phyloP scores from a whole-genome alignment of 2,329 filamentous ascomycete species.

The Pyrenophora seminiperda region DNA sequence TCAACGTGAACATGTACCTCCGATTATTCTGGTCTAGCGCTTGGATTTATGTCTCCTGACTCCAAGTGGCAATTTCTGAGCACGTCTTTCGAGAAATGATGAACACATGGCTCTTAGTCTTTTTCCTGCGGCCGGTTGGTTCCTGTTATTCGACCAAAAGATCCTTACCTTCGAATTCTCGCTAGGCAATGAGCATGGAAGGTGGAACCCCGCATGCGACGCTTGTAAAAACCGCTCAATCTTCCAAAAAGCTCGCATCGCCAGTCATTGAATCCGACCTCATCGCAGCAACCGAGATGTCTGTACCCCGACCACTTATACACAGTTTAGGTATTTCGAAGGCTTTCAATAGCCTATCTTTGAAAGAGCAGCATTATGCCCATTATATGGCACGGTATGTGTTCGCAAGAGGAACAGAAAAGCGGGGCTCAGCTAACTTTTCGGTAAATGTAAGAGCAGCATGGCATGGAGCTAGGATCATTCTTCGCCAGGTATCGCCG shows the following conservation, averaged over 20 bases:
- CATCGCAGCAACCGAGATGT: slow-evolving; percentile 1
- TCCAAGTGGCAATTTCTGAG: too few species aligned
- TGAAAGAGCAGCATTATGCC: background rate
- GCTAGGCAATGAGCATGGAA: slow-evolving; percentile 1
- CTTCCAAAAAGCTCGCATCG: slow-evolving; percentile 1
- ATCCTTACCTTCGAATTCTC: background rate
- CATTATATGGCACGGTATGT: slow-evolving; percentile 1
- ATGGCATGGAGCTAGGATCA: background rate
- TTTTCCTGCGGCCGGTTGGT: background rate
- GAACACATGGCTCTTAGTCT: background rate
- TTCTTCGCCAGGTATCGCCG: background rate
- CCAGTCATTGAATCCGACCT: slow-evolving; percentile 1
- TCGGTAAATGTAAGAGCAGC: background rate
- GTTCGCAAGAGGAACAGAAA: background rate
- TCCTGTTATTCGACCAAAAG: background rate
- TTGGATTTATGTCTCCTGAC: background rate
- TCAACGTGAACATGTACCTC: background rate
- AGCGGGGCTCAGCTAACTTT: background rate
- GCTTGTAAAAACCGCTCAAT: background rate
- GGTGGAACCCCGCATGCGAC: background rate
- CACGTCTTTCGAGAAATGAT: slow-evolving; percentile 1
- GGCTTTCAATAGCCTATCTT: background rate
- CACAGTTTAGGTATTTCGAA: background rate
- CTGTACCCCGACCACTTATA: background rate
- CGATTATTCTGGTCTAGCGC: slow-evolving; percentile 1